Evolutionary conservation across 164 flowering plant species (phyloP), one percentile per base, ranked within the genome.

Genomic region (Vitis rotundifolia): DNA sequence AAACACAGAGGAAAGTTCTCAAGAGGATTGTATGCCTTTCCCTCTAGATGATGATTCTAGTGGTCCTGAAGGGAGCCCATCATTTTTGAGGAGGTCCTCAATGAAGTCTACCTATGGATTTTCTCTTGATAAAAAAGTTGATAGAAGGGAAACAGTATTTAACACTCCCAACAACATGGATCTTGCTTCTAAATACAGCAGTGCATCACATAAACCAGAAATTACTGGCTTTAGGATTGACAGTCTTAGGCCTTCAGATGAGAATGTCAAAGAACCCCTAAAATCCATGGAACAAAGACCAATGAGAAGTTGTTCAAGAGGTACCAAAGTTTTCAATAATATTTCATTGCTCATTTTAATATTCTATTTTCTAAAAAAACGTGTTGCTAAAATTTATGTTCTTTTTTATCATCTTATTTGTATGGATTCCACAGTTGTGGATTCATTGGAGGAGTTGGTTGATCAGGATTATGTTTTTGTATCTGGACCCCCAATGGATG

Each of bases 401-500:
- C 10, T 19, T 28, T 31, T 26, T 48, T 68, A 55, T 26, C 47
- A 19, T 75, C 64, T 61, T 53, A 63, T 76, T 67, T 78, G 55
- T 64, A 50, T 74, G 61, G 58, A 54, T 55, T 75, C 19, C 59
- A 49, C 89, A 93, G 97, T 81, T 70, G 75, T 63, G 71, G 97
- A 91, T 76, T 85, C 93, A 18, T 57, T 84, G 78, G 98, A 91
- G 78, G 98, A 91, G 78, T 81, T 80, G 66, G 84, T 83, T 79
- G 97, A 87, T 76, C 92, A 86, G 78, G 99, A 96, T 76, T 96
- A 93, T 85, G 99, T 96, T 64, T 69, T 96, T 67, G 99, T 96
- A 9, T 83, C 94, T 68, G 91, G 94, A 49, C 93, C 97, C 13
- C 84, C 88, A 14, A 26, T 81, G 72, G 97, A 90, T 64, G 74